These are phyloP conservation scores for Salix koriyanagi DNA, from an alignment of 345 rosid species.

Conservation along the genomic window DNA sequence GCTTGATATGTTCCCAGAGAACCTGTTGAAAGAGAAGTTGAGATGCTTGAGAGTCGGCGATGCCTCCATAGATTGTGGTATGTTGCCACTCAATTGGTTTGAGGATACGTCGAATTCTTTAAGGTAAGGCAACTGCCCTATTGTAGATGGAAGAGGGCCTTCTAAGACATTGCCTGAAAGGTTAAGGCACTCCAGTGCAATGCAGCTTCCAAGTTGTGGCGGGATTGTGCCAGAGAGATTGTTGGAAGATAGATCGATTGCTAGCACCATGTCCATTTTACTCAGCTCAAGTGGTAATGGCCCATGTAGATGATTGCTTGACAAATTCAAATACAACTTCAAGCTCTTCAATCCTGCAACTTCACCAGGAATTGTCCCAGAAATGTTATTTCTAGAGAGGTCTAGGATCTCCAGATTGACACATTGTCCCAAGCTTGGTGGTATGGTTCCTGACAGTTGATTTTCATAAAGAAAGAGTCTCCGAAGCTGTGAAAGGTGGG, in stretches of 20 bases:
- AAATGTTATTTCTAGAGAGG: slow-evolving; percentile 64
- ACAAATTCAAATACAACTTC: slow-evolving; percentile 81
- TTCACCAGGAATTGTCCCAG: slow-evolving; percentile 60
- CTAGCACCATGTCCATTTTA: slow-evolving; percentile 95
- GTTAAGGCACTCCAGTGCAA: slow-evolving; percentile 79
- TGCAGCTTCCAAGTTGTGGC: slow-evolving; percentile 73
- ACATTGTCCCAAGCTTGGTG: slow-evolving; percentile 64
- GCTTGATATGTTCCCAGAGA: slow-evolving; percentile 60
- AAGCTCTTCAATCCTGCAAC: slow-evolving; percentile 69
- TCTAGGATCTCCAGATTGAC: slow-evolving; percentile 79
- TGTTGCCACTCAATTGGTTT: slow-evolving; percentile 56
- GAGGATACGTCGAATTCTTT: slow-evolving; percentile 57
- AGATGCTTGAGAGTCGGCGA: slow-evolving; percentile 57
- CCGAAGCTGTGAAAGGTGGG: slow-evolving; percentile 70
- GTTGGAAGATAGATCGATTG: slow-evolving; percentile 79
- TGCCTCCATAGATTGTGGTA: slow-evolving; percentile 56
- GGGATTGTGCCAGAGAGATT: slow-evolving; percentile 64
- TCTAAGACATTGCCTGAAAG: slow-evolving; percentile 56
- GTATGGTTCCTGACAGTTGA: slow-evolving; percentile 66
- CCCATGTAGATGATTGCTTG: slow-evolving; percentile 67
- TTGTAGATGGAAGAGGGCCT: slow-evolving; percentile 58
- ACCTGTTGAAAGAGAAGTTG: slow-evolving; percentile 73
- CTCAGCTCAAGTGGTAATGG: slow-evolving; percentile 68
- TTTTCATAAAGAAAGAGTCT: slow-evolving; percentile 56
- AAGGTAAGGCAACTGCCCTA: slow-evolving; percentile 75